Evolutionary conservation across 1,139 yeast species (phyloP), one percentile per base, ranked within the genome.

Genomic region (Lodderomyces metapsilosis): DNA sequence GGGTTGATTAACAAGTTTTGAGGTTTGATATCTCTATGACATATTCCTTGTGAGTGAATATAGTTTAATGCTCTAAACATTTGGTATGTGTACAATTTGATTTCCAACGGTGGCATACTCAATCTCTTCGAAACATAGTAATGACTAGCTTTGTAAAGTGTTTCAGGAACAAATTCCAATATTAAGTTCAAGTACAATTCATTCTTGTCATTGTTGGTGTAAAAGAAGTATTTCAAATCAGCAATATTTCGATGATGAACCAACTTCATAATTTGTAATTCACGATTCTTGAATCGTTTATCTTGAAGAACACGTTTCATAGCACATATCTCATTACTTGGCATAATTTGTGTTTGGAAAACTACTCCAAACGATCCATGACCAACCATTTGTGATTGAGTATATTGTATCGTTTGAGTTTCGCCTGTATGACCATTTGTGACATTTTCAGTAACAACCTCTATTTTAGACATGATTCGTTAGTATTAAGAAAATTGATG

Each of bases 351-450:
- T 8, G 96, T 88, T 56, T 88, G 95, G 60, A 88, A 89, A 22
- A 92, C 98, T 25, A 89, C 92, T 4, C 98, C 98, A 69, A 92
- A 92, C 16, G 98, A 89, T 12, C 98, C 98, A 63, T 88, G 95
- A 13, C 98, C 98, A 40, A 91, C 95, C 74, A 91, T 91, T 56
- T 87, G 82, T 44, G 81, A 78, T 57, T 83, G 88, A 24, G 88
- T 79, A 66, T 84, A 86, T 47, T 77, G 78, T 45, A 87, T 72
- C 42, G 76, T 76, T 44, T 74, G 74, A 31, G 71, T 56, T 50
- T 80, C 83, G 45, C 87, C 91, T 15, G 85, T 79, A 54, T 76
- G 82, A 40, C 94, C 92, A 54, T 84, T 85, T 54, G 78, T 81
- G 47, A 84, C 95, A 47, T 77, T 80, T 60, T 85, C 91, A 39